Evolutionary conservation across 345 rosid species (phyloP).

Genomic region (Sisymbrium irio): DNA sequence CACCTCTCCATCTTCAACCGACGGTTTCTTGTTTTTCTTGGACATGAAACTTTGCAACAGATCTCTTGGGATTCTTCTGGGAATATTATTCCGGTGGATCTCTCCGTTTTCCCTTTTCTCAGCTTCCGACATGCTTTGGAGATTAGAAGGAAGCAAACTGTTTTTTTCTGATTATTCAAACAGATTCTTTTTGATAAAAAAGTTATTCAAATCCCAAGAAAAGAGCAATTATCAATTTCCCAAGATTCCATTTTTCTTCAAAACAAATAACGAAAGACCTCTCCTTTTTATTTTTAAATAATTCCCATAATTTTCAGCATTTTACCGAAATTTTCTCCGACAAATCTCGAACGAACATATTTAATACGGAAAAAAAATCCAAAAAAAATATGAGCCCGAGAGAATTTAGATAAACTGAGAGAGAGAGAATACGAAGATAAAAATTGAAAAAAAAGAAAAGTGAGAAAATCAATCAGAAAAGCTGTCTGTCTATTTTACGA

Average conservation of each 20-base stretch:
- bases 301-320: neutral
- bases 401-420: neutral
- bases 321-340: conserved; percentile 19
- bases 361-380: neutral
- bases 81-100: conserved; percentile 23
- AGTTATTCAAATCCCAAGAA: conserved; percentile 17
- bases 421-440: neutral
- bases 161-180: neutral
- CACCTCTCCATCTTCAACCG: conserved; percentile 38
- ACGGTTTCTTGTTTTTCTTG: conserved; percentile 12
- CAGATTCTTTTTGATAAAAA: conserved; percentile 8
- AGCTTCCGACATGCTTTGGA: conserved; percentile 33
- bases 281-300: neutral
- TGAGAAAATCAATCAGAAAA: conserved; percentile 1
- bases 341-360: conserved; percentile 3
- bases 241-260: conserved; percentile 24
- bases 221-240: conserved; percentile 15
- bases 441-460: neutral
- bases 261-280: neutral
- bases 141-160: neutral
- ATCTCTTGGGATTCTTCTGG: conserved; percentile 33
- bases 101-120: conserved; percentile 33
- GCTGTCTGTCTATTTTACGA: neutral
- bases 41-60: conserved; percentile 47
- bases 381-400: neutral